Evolutionary conservation across 2,329 filamentous ascomycete genomes (phyloP), one percentile per base, ranked within the genome.

Genomic region (Geosmithia morbida): DNA sequence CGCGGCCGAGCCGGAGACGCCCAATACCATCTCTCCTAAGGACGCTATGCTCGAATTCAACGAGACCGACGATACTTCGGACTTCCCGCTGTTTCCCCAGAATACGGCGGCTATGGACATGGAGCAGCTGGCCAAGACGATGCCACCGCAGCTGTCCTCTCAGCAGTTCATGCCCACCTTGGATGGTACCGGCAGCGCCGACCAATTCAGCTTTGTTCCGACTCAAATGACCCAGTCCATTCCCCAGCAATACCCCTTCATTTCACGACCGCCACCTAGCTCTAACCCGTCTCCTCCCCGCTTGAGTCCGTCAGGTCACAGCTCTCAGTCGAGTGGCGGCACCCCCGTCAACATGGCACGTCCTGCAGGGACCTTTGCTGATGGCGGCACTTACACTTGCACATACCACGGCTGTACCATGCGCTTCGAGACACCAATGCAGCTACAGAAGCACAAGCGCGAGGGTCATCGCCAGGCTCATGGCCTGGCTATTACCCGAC

Each of bases 11-110:
- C 66, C 70, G 1, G 62, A 71, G 6, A 74, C 72, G 0, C 73
- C 83, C n/a, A 86, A 87, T 63, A 95, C 90, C 0, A 95, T 98
- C 44, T 97, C 90, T 1, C 92, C 90, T 20, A 94, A 94, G 66
- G 90, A 97, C 57, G 86, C 89, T 1, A 66, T 94, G 50, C 67
- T 96, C 45, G 89, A 96, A 50, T 95, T 89, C 59, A 77, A 83
- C 51, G 87, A 92, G 40, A 64, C 71, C 0, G 85, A 89, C 2
- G 80, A 83, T 17, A 82, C 83, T 44, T 66, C 75, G 4, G 79
- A 79, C 50, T 79, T 84, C 55, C 80, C 86, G 13, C 67, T 95
- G 18, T 94, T 95, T 59, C 77, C 85, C 3, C 70, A 76, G 2
- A 70, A 75, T 48, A 70, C 77, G 41, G 61, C 69, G 43, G 66